Evolutionary conservation across 371 early-diverging fungal species (phyloP), one percentile per base, ranked within the genome.

Genomic region (Apophysomyces trapeziformis): DNA sequence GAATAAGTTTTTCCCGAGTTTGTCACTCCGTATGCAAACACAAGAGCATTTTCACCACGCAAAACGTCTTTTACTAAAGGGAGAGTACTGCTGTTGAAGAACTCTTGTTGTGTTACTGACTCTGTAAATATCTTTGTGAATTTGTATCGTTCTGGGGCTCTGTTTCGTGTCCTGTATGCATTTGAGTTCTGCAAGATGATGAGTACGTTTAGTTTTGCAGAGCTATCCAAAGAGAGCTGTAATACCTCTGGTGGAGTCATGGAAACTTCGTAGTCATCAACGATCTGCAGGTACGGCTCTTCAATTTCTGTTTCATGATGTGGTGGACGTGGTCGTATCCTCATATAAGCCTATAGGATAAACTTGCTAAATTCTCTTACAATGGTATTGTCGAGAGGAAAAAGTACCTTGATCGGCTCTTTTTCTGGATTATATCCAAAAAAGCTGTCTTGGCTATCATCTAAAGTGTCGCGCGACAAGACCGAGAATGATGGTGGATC

Each of bases 1-100:
- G 90, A 82, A 57, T 85, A 89, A 0, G 95, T 93, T 68, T 96
- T 95, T 16, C 95, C 95, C 21, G 90, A 89, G 41, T 92, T 92
- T 35, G 93, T 93, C 54, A 91, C 90, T 5, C 93, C 92, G 58
- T 92, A 92, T 0, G 91, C 84, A 69, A 93, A 90, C 39, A 92
- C 57, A 21, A 90, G 70, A 18, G 86, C 85, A 64, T 92, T 90
- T 64, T 78, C 84, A 5, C 91, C 90, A 7, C 70, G 58, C n/a
- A 88, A 64, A 0, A 83, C 72, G 56, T 85, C 78, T 13, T 70
- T 61, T 14, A 90, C 72, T 4, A 89, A 77, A 0, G 89, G 88
- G 26, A 85, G 41, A 7, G 90, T 87, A 0, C 87, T 84, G 16
- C 84, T 79, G 9, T 86, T 78, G 38, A 90, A 92, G 13, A 91